Percentiles rank a stretch among this genome's conserved stretches.
phyloP scores from a whole-genome alignment of 2,329 filamentous ascomycete genomes.

The Venturia asperata region DNA sequence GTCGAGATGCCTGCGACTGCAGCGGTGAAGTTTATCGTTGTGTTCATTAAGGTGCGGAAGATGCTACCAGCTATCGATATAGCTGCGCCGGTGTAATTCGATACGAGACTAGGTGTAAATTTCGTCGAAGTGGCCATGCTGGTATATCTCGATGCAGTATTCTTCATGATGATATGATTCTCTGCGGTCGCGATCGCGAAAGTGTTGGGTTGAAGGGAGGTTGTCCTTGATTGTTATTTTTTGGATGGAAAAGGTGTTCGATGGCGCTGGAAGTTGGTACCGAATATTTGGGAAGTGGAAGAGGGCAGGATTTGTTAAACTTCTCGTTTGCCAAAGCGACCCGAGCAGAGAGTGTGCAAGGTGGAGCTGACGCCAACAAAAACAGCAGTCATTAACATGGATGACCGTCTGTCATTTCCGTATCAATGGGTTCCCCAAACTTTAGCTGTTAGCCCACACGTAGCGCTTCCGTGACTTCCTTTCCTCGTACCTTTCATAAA shows the following conservation, averaged over 20 bases:
- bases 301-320: not conserved
- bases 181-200: not conserved
- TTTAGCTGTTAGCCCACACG: no score
- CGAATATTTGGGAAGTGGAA: not conserved
- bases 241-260: not conserved
- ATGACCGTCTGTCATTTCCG: not conserved
- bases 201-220: not conserved
- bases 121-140: no score
- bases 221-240: not conserved
- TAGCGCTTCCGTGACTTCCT: no score
- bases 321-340: not conserved
- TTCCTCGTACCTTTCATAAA: no score
- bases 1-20: no score
- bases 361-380: not conserved
- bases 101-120: not conserved
- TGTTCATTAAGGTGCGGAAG: not conserved
- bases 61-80: not conserved
- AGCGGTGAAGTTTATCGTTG: no score
- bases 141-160: no score
- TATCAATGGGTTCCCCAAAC: not conserved
- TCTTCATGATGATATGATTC: not conserved
- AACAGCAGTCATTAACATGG: not conserved
- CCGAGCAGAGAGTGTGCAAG: not conserved
- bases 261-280: not conserved
- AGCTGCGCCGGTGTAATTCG: not conserved